Conservation (phyloP, 768 basidiomycete species). For the Suillus subalutaceus region DNA sequence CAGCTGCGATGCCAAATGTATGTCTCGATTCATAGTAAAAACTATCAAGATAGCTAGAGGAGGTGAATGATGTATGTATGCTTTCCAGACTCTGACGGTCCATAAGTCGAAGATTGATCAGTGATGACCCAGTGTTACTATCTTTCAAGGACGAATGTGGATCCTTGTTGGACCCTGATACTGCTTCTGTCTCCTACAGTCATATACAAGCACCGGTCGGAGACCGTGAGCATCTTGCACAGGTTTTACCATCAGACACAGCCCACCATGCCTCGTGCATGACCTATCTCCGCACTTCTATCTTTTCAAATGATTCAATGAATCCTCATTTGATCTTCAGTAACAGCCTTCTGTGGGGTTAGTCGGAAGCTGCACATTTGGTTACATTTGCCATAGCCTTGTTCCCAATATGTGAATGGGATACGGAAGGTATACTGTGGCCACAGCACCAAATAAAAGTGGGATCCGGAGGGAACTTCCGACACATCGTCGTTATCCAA, state of each 20-base stretch:
- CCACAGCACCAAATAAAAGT: not conserved
- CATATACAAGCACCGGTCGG: not conserved
- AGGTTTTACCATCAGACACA: not conserved
- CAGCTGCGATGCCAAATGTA: not conserved
- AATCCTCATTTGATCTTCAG: not conserved
- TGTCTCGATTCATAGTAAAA: not conserved
- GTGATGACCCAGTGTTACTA: not conserved
- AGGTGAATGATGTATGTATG: not conserved
- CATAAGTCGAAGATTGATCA: not conserved
- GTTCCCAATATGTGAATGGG: not conserved
- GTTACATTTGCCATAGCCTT: not conserved
- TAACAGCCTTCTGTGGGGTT: not conserved
- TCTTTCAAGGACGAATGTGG: not conserved
- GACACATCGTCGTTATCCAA: not conserved
- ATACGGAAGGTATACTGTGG: not conserved
- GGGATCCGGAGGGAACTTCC: not conserved
- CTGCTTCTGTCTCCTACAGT: not conserved
- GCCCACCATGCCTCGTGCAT: not conserved
- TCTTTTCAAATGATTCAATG: not conserved
- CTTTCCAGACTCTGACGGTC: not conserved
- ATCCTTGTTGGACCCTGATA: not conserved
- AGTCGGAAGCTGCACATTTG: not conserved
- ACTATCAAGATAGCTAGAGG: not conserved
- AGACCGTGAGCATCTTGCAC: not conserved
- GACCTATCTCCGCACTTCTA: constrained; percentile 1